Conservation (phyloP, 108 stramenopile species). For the Craspedostauros australis region DNA sequence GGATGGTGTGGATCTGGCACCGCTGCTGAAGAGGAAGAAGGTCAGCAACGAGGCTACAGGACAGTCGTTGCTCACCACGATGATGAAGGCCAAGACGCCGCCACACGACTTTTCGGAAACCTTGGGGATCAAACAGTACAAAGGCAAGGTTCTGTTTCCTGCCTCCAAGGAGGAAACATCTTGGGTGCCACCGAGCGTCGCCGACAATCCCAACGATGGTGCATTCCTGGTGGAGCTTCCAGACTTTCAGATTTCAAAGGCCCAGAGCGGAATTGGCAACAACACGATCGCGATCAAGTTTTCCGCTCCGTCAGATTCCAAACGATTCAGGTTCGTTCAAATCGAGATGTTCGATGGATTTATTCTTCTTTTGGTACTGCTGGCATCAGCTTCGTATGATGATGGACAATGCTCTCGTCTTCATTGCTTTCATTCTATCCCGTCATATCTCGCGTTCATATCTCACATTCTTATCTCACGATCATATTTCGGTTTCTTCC, state of each 20-base stretch:
- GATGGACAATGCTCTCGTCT: no score
- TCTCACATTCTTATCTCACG: no score
- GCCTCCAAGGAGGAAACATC: slow-evolving; percentile 4
- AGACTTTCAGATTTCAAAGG: slow-evolving; percentile 51
- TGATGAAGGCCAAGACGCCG: slow-evolving; percentile 49
- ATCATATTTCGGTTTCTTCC: no score
- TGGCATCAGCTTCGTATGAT: background rate
- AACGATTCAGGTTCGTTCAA: slow-evolving; percentile 45
- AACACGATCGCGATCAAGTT: slow-evolving; percentile 87
- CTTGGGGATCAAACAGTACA: slow-evolving; percentile 29
- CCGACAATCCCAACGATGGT: slow-evolving; percentile 49
- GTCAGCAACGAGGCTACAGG: slow-evolving; percentile 15
- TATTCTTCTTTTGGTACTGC: background rate
- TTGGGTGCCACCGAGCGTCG: slow-evolving; percentile 59
- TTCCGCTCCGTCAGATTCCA: slow-evolving; percentile 59
- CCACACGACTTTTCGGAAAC: slow-evolving; percentile 77
- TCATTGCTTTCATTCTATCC: background rate
- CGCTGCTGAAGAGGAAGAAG: slow-evolving; percentile 20
- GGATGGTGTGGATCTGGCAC: slow-evolving; percentile 17
- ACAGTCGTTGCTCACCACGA: slow-evolving; percentile 61
- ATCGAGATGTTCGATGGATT: background rate
- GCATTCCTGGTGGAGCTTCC: slow-evolving; percentile 54
- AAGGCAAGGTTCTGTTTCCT: slow-evolving; percentile 52
- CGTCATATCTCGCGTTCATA: background rate
- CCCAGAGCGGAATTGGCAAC: slow-evolving; percentile 36